Evolutionary conservation across 2,329 filamentous ascomycete species (phyloP), one percentile per base, ranked within the genome.

Genomic region (Penicillium sp.): DNA sequence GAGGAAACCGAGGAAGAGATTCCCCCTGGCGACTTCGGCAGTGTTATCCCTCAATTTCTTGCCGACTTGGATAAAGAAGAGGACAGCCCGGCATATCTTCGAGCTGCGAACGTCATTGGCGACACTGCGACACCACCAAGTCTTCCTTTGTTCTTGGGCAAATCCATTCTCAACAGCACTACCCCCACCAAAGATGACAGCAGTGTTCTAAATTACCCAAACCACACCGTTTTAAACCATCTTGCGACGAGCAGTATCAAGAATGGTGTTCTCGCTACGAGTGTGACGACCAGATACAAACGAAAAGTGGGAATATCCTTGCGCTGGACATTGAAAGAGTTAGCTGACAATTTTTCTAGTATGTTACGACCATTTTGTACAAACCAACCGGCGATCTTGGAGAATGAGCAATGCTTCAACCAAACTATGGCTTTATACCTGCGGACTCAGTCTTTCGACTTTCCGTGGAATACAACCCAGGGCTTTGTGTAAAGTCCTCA

Each of bases 181-280:
- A 92, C 91, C 23, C 87, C 93, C 6, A 91, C 96, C 82, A 97
- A 97, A 79, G 94, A 99, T 71, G 94, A 99, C 75, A 96, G 93
- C 74, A 97, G 92, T 75, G 94, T 99, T 57, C 79, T 99, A 60
- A 94, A 91, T 63, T 93, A 97, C 83, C 94, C 94, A 13, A 99
- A 97, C 67, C 93, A 99, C 69, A 97, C 94, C 0, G 91, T 97
- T 28, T 79, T 99, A 59, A 99, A 99, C 64, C 94, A 99, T 73
- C 79, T 99, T 64, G 93, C 93, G 45, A 99, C 94, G 3, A 97
- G 93, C 75, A 97, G 92, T 73, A 99, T 99, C 75, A 97, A 96
- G 79, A 92, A 96, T 64, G 92, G 93, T 59, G 90, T 97, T 23
- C 81, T 99, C 61, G 94, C 94, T 29, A 95, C 96, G 5, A 97